A percentile compares a stretch with the other conserved stretches of the same genome.
phyloP scores from a whole-genome alignment of 768 basidiomycete species.

The Plicaturopsis crispa region DNA sequence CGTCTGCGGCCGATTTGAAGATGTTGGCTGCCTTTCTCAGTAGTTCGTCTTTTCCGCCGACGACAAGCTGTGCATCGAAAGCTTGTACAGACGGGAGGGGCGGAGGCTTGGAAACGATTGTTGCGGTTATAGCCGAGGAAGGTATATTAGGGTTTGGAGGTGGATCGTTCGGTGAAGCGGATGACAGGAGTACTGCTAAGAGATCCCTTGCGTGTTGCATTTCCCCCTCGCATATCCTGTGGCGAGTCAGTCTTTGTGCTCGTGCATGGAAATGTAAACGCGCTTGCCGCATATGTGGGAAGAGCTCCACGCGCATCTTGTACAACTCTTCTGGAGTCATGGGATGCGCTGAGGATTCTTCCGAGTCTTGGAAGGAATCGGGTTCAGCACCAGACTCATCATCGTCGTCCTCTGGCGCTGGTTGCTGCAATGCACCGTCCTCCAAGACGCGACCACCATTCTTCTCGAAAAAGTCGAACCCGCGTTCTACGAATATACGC shows the following conservation, averaged over 20 bases:
- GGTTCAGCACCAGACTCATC: constrained; percentile 6
- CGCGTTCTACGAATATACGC: constrained; percentile 69
- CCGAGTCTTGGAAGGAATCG: constrained; percentile 14
- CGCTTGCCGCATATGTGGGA: constrained; percentile 54
- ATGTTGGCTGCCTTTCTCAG: constrained; percentile 66
- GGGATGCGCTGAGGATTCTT: constrained; percentile 26
- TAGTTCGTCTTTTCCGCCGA: constrained; percentile 78
- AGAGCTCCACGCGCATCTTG: constrained; percentile 66
- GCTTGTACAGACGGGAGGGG: constrained; percentile 59
- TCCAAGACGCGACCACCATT: constrained; percentile 19
- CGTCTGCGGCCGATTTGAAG: constrained; percentile 62
- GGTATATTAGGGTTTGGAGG: constrained; percentile 20
- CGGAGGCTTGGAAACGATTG: constrained; percentile 59
- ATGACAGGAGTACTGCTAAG: constrained; percentile 47
- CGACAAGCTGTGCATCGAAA: constrained; percentile 62
- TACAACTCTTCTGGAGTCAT: constrained; percentile 72
- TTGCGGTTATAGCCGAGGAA: constrained; percentile 43
- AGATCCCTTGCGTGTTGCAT: constrained; percentile 73
- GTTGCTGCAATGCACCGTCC: constrained; percentile 10
- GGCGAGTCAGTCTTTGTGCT: constrained; percentile 1
- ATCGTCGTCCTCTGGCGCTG: constrained; percentile 2
- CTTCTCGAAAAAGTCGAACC: constrained; percentile 66
- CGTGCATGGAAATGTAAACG: neutral
- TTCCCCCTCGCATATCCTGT: constrained; percentile 70
- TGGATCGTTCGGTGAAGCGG: constrained; percentile 26